Evolutionary conservation across 495 filamentous ascomycete species (phyloP), one percentile per base, ranked within the genome.

Genomic region (Terfezia claveryi): DNA sequence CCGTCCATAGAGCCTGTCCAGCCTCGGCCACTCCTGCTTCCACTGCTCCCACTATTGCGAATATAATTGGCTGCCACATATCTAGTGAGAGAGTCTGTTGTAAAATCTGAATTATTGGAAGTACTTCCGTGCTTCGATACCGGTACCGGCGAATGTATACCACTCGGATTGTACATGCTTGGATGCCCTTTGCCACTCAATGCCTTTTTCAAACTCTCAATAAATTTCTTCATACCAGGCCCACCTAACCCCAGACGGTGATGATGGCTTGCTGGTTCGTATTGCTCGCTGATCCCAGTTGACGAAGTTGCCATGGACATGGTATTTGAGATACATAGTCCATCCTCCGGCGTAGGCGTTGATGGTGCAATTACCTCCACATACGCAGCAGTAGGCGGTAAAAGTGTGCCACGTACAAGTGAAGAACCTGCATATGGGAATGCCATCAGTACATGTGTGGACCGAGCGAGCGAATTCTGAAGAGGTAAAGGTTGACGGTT

Each of bases 141-240:
- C 6, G 23, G 16, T 12, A 20, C 50, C n/a, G 50, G 50, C 41
- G 41, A 46, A 46, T 46, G 17, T 14, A 46, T 46, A 14, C 1
- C 41, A 8, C 41, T 20, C 12, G 12, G 1, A 20, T 46, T 46
- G 17, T 46, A 46, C 4, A 14, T 8, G 12, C 27, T 32, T 12
- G 58, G 50, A 14, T 64, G 68, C 7, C 67, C 72, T 37, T 78
- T 82, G 44, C 76, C 85, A 60, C 87, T 85, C 51, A 95, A 66
- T n/a, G 80, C 89, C 38, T 89, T 83, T 49, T 85, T 81, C 37
- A 96, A 85, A 57, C 82, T 87, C 0, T 88, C 88, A 50, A 98
- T 73, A 3, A 96, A 71, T 59, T 79, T 91, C 66, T 80, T 85
- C 72, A 96, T 81, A 1, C 85, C 79, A 11, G 78, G 77, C 52